These are phyloP conservation scores for Cryptosporidium xiaoi DNA, from an alignment of 169 alveolate species.

Conservation along the genomic window DNA sequence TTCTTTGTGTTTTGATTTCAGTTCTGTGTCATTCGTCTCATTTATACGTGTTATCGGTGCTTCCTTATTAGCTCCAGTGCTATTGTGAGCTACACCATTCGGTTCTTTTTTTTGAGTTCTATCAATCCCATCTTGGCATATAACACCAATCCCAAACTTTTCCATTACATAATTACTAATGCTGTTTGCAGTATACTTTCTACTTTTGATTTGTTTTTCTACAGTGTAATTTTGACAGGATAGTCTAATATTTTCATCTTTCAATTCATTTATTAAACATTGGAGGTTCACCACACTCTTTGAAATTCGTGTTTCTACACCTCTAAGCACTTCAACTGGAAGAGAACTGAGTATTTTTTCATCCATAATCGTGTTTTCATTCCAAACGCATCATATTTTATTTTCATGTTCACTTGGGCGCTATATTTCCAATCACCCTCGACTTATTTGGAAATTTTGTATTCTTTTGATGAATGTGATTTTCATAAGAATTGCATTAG, in stretches of 20 bases:
- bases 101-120: too few species aligned
- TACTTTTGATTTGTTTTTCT: not conserved
- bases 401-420: too few species aligned
- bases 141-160: too few species aligned
- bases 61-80: too few species aligned
- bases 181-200: not conserved
- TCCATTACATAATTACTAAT: too few species aligned
- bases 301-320: slow-evolving; percentile 10
- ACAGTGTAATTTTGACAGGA: not conserved
- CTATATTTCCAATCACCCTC: too few species aligned
- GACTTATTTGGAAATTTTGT: too few species aligned
- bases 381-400: not conserved
- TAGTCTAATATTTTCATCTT: slow-evolving; percentile 37
- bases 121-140: too few species aligned
- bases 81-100: too few species aligned
- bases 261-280: slow-evolving; percentile 12
- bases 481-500: slow-evolving; percentile 47
- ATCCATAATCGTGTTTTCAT: slow-evolving; percentile 8
- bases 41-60: too few species aligned
- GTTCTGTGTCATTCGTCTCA: too few species aligned
- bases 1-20: too few species aligned
- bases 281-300: slow-evolving; percentile 20
- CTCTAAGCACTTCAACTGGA: not conserved
- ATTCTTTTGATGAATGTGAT: slow-evolving; percentile 29
- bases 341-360: not conserved